Percentiles rank a stretch among this genome's conserved stretches.
These are phyloP conservation scores for Daedaleopsis nitida DNA, from an alignment of 768 basidiomycete genomes.

Conservation along the genomic window DNA sequence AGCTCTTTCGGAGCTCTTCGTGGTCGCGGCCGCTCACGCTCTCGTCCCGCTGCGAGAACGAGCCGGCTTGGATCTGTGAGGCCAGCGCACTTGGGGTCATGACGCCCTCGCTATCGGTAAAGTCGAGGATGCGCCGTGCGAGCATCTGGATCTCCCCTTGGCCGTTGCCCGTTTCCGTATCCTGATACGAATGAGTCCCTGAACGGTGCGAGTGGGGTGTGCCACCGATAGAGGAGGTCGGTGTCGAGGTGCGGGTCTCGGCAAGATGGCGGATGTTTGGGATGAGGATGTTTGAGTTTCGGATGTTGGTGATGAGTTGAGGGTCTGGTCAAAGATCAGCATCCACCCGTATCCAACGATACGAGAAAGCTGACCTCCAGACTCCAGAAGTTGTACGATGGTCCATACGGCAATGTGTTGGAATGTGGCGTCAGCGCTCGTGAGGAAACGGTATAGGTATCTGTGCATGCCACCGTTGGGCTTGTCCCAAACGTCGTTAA, in stretches of 20 bases:
- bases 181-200: constrained; percentile 71
- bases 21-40: constrained; percentile 57
- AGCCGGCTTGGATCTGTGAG: constrained; percentile 70
- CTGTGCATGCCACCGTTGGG: constrained; percentile 97
- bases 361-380: constrained; percentile 63
- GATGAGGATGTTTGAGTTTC: constrained; percentile 75
- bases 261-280: constrained; percentile 88
- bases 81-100: constrained; percentile 61
- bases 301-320: constrained; percentile 88
- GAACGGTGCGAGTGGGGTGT: constrained; percentile 75
- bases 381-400: constrained; percentile 95
- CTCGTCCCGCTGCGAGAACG: constrained; percentile 63
- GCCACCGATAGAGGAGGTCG: constrained; percentile 66
- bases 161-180: constrained; percentile 84
- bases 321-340: constrained; percentile 55
- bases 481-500: constrained; percentile 97
- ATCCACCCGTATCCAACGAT: not conserved
- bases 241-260: constrained; percentile 66
- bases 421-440: constrained; percentile 94
- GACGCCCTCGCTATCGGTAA: constrained; percentile 67
- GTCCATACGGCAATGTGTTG: constrained; percentile 99
- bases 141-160: constrained; percentile 90
- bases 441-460: constrained; percentile 93
- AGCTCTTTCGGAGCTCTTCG: constrained; percentile 79
- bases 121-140: constrained; percentile 81